phyloP scores from a whole-genome alignment of 257 asterid genomes.

The Solanum lignicaule region DNA sequence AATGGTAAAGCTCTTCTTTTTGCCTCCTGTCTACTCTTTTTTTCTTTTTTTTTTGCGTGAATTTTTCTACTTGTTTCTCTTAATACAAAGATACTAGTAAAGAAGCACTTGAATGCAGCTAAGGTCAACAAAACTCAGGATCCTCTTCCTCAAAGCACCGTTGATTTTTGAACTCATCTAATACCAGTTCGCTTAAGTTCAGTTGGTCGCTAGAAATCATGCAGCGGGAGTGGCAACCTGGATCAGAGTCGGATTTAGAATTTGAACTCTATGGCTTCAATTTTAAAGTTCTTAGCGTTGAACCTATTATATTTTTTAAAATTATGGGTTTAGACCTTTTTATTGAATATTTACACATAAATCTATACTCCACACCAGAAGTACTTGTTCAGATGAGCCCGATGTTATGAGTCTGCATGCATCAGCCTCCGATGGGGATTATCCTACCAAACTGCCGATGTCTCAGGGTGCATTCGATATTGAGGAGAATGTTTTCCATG shows the following conservation, averaged over 20 bases:
- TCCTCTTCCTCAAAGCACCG: not conserved
- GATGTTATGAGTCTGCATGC: not conserved
- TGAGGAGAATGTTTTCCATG: not conserved
- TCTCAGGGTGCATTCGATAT: not conserved
- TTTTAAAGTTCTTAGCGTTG: not conserved
- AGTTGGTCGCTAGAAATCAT: not conserved
- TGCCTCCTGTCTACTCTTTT: not conserved
- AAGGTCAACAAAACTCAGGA: not conserved
- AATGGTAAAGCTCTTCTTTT: not conserved
- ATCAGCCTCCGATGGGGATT: not conserved
- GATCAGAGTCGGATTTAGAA: not conserved
- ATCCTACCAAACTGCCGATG: not conserved
- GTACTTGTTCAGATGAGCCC: not conserved
- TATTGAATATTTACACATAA: not conserved
- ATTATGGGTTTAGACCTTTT: not conserved
- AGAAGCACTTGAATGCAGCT: not conserved
- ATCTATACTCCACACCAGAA: not conserved
- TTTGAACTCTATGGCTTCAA: not conserved
- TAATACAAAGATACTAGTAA: not conserved
- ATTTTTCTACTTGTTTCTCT: not conserved
- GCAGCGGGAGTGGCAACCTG: not conserved
- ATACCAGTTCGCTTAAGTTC: not conserved
- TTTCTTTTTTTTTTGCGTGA: not conserved
- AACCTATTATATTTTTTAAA: not conserved
- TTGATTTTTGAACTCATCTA: not conserved